Percentiles rank a stretch among this genome's conserved stretches.
phyloP scores from a whole-genome alignment of 768 basidiomycete species.

The Phlebiopsis gigantea region DNA sequence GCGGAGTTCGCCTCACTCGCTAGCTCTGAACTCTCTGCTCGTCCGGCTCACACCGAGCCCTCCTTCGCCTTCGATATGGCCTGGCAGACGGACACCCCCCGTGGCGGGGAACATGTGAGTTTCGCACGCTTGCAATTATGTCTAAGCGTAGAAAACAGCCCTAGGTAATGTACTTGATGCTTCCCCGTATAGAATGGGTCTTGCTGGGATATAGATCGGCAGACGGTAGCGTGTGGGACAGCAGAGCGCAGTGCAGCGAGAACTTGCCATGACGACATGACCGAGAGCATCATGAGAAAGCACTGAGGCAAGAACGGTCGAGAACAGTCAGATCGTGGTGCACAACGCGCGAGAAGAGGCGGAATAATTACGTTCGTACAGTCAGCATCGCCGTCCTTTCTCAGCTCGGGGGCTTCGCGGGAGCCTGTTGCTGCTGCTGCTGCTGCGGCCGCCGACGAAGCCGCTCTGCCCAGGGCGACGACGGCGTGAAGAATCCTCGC shows the following conservation, averaged over 20 bases:
- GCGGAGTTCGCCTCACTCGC: conserved; percentile 1
- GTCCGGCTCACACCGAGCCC: background rate
- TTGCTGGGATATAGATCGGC: background rate
- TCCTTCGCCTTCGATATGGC: too few species aligned
- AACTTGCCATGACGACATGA: background rate
- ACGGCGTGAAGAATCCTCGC: conserved; percentile 3
- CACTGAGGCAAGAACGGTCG: background rate
- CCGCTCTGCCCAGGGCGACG: background rate
- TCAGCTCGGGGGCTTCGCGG: background rate
- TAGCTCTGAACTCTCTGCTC: background rate
- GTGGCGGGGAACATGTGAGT: background rate
- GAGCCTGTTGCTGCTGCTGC: background rate
- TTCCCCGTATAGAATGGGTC: background rate
- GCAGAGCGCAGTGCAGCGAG: background rate
- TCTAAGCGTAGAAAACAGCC: background rate
- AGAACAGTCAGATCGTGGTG: conserved; percentile 2
- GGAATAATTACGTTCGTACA: background rate
- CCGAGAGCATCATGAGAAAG: background rate
- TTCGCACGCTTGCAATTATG: background rate
- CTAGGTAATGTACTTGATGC: background rate
- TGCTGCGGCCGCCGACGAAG: background rate
- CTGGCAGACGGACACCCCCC: too few species aligned
- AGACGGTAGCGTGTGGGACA: background rate
- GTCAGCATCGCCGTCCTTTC: background rate
- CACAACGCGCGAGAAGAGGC: background rate